These are phyloP conservation scores for Apodospora peruviana DNA, from an alignment of 495 filamentous ascomycete genomes.

Conservation along the genomic window DNA sequence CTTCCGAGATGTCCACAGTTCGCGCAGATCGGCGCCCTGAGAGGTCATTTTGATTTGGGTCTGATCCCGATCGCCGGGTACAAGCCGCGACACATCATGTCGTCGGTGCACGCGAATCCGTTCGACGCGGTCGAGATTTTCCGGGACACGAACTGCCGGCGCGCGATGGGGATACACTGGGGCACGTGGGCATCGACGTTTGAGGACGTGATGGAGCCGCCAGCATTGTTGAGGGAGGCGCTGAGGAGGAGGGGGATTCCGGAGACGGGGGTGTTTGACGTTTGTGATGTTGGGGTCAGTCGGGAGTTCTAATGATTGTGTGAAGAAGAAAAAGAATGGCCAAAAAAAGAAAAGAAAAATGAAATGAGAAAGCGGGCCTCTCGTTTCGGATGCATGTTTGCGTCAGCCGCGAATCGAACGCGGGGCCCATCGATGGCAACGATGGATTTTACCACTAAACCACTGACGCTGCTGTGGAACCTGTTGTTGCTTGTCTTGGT, in stretches of 20 bases:
- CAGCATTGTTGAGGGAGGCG: constrained; percentile 66
- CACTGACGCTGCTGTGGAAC: no score
- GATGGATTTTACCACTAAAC: constrained; percentile 49
- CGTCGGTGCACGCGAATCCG: constrained; percentile 81
- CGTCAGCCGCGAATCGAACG: constrained; percentile 43
- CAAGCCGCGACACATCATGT: constrained; percentile 68
- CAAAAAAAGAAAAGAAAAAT: no score
- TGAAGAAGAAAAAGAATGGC: no score
- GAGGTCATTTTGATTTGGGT: constrained; percentile 88
- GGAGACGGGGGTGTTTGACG: constrained; percentile 80
- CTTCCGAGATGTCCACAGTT: constrained; percentile 83
- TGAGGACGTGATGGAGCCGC: constrained; percentile 84
- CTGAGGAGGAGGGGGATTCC: constrained; percentile 60
- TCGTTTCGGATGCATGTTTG: no score
- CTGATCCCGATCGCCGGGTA: constrained; percentile 96
- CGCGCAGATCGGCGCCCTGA: constrained; percentile 71
- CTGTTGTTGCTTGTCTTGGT: no score
- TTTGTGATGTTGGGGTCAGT: constrained; percentile 82
- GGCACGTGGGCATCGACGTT: constrained; percentile 85
- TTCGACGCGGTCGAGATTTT: constrained; percentile 89
- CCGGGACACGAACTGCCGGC: constrained; percentile 74
- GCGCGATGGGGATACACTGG: constrained; percentile 91
- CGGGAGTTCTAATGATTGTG: constrained; percentile 70
- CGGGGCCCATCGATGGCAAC: constrained; percentile 48
- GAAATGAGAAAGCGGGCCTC: no score